Evolutionary conservation across 192 early-diverging fungal genomes (phyloP), one percentile per base, ranked within the genome.

Genomic region (Cladochytrium replicatum): DNA sequence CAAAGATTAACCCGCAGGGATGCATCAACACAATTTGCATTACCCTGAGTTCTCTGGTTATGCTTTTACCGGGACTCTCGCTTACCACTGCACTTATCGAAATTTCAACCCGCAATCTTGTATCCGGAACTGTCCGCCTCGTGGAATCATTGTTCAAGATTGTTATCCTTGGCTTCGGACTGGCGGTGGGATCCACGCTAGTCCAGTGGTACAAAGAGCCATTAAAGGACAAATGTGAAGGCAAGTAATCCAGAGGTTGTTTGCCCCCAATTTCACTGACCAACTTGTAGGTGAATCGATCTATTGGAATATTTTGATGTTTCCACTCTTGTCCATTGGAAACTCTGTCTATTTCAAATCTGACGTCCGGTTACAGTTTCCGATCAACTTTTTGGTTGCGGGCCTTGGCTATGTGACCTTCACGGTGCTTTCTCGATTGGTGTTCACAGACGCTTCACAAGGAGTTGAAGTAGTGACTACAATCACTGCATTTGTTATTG

Each of bases 41-140:
- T 21, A 6, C 0, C 39, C 15, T 9, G 29, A 11, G 25, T 2
- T 31, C n/a, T 55, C 21, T 23, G 22, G 2, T 81, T 11, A 67
- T 81, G 57, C 53, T 80, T 25, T 63, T 84, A 3, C 79, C 83
- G 0, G 92, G 92, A 6, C 71, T 91, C 37, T 64, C 78, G 4
- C 58, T 96, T 46, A 96, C 92, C 0, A 71, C 82, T 38, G 66
- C 84, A 15, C 83, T 96, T 42, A 88, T 90, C 61, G 92, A 95
- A 54, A 62, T 95, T 53, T 76, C 84, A 0, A 85, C 88, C 11
- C 73, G 83, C 32, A 96, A 96, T 58, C 75, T 92, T 60, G 79
- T 93, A 31, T 81, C 84, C 3, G 93, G 93, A 28, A 77, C 83
- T 0, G 85, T 93, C 13, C 73, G 87, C n/a, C 67, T 92, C 44